phyloP scores from a whole-genome alignment of 2,329 filamentous ascomycete species.

The Aspergillus ochraceus region DNA sequence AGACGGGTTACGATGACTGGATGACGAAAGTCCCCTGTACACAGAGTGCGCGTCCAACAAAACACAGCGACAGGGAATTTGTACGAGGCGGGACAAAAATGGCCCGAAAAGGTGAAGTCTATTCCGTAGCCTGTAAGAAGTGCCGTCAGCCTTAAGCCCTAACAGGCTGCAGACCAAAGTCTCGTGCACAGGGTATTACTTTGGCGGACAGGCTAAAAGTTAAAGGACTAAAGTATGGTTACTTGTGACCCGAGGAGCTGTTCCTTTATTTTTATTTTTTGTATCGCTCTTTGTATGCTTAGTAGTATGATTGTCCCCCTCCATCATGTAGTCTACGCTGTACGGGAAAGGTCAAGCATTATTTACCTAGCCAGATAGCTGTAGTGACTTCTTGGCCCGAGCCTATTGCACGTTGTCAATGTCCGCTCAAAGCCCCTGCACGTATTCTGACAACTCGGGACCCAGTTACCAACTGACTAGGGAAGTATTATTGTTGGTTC shows the following conservation, averaged over 20 bases:
- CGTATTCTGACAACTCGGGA: not conserved
- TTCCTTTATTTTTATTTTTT: no score
- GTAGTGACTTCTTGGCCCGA: slow-evolving; percentile 15
- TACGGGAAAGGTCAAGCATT: slow-evolving; percentile 17
- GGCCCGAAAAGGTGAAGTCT: slow-evolving; percentile 4
- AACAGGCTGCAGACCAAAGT: slow-evolving; percentile 31
- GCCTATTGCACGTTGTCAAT: not conserved
- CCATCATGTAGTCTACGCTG: no score
- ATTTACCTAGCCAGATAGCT: slow-evolving; percentile 17
- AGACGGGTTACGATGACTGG: not conserved
- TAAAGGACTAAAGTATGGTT: no score
- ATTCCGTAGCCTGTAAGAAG: slow-evolving; percentile 15
- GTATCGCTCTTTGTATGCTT: no score
- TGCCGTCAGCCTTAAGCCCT: slow-evolving; percentile 39
- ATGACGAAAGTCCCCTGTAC: not conserved
- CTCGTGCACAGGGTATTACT: slow-evolving; percentile 11
- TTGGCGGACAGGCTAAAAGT: no score
- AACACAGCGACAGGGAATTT: not conserved
- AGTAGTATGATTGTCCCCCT: no score
- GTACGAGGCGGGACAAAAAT: not conserved
- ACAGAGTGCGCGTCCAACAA: not conserved
- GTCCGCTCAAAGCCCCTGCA: not conserved
- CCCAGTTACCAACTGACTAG: not conserved
- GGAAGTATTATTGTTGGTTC: not conserved
- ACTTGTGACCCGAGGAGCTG: no score